Evolutionary conservation across 1,284 basidiomycete genomes (phyloP).

Genomic region (Cryptococcus maquisensis): DNA sequence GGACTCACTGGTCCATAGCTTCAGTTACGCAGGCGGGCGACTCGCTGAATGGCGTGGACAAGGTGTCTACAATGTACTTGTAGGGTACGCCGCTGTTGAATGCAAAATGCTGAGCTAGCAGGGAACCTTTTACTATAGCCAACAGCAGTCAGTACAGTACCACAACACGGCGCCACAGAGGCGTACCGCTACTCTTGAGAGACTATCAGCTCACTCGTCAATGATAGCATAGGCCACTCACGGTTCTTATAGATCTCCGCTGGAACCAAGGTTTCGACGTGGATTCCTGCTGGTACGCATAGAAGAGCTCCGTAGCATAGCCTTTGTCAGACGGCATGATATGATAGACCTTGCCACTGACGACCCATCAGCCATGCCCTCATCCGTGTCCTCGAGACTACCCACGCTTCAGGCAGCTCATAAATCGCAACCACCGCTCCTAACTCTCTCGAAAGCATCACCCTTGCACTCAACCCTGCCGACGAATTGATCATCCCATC

Average conservation of each 20-base stretch:
- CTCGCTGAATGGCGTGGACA: constrained; percentile 32
- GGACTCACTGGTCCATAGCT: constrained; percentile 32
- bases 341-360: constrained; percentile 32
- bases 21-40: constrained; percentile 32
- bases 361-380: not conserved
- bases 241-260: constrained; percentile 27
- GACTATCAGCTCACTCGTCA: not conserved
- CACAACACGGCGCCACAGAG: not conserved
- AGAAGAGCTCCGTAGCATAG: constrained; percentile 24
- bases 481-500: constrained; percentile 5
- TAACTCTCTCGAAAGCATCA: not conserved
- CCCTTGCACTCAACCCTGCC: constrained; percentile 5
- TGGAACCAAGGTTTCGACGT: constrained; percentile 31
- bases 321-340: constrained; percentile 12
- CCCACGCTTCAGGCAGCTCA: constrained; percentile 13
- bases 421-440: constrained; percentile 9
- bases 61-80: constrained; percentile 43
- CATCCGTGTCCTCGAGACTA: not conserved
- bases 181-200: constrained; percentile 4
- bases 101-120: constrained; percentile 43
- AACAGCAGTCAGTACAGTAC: not conserved
- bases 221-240: constrained; percentile 1
- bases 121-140: constrained; percentile 17
- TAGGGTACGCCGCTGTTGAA: constrained; percentile 42
- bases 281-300: constrained; percentile 32